Base-by-base conservation (phyloP, 2,329 filamentous ascomycete species). In the Bipolaris oryzae region DNA sequence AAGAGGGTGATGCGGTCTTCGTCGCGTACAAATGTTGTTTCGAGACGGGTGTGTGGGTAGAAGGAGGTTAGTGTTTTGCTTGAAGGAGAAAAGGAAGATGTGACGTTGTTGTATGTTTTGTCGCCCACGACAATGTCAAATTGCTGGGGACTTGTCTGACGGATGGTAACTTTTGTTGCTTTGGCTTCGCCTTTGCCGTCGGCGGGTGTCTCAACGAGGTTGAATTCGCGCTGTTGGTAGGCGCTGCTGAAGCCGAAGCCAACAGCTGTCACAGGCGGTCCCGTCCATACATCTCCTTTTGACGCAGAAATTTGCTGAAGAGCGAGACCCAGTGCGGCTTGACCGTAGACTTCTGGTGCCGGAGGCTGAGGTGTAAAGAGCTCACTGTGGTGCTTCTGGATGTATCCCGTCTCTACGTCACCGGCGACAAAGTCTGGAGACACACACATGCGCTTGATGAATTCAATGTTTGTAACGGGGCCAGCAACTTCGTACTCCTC, bases 361-460 rank as follows among this genome's bases (percentile, higher is more conserved):
- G 89, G 83, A 0, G 75, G 73, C 11, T 85, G 77, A 0, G 85
- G 83, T 20, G 81, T 80, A 73, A 98, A 98, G 1, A 99, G 84
- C 63, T 92, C 89, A 10, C 87, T 84, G 57, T 85, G 84, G 79
- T 96, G 89, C 76, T 96, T 96, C 52, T 93, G 88, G 64, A 99
- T 98, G 74, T 96, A 99, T 1, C 94, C 94, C 0, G 95, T 99
- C 77, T 99, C 94, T 13, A 99, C 92, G 18, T 95, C 87, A 7
- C 94, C 95, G 10, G 85, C 84, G 54, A 96, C 84, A 71, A 99
- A 99, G 47, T 89, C 91, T 0, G 86, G 84, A 57, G 90, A 92
- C 43, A 87, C 84, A 74, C 92, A 96, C 53, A 97, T 84, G 7
- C 88, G 85, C 80, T 98, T 98, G 57, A 99, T 79, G 72, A 99